Conservation (phyloP, 345 rosid genomes). For the Kandelia obovata region DNA sequence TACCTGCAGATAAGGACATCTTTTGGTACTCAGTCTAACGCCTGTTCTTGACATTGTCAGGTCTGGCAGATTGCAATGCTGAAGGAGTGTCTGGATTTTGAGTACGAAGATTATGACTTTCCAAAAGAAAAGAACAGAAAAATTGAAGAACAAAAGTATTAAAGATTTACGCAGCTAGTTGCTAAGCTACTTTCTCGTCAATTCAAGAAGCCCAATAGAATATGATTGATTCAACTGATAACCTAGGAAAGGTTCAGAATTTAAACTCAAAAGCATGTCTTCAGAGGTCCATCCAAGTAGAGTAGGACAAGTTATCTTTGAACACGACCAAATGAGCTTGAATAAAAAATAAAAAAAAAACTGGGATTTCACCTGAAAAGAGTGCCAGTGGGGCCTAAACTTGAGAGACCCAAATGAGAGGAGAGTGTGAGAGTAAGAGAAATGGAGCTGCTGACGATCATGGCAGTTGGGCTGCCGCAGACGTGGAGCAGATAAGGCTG, state of each 20-base stretch:
- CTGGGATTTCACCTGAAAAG: conserved; percentile 39
- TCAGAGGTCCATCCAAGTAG: background rate
- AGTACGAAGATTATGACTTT: background rate
- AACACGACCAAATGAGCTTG: background rate
- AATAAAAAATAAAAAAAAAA: background rate
- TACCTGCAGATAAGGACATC: conserved; percentile 28
- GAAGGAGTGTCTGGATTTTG: conserved; percentile 26
- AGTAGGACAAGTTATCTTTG: background rate
- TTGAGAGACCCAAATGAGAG: conserved; percentile 31
- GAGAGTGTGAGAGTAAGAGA: conserved; percentile 18
- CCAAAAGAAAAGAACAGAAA: background rate
- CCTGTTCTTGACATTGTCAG: conserved; percentile 13
- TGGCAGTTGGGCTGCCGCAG: conserved; percentile 24
- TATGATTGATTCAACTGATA: no score
- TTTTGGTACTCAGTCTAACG: conserved; percentile 12
- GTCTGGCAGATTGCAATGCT: conserved; percentile 16
- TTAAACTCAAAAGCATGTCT: background rate
- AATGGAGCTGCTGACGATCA: conserved; percentile 2
- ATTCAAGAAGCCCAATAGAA: no score
- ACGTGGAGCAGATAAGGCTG: conserved; percentile 34
- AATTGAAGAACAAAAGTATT: no score
- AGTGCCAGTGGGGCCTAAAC: conserved; percentile 23
- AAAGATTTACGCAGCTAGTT: no score
- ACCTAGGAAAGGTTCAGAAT: no score
- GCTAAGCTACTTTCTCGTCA: no score